Base-by-base conservation (phyloP, 352 stramenopile species). In the Pythium diclinum region DNA sequence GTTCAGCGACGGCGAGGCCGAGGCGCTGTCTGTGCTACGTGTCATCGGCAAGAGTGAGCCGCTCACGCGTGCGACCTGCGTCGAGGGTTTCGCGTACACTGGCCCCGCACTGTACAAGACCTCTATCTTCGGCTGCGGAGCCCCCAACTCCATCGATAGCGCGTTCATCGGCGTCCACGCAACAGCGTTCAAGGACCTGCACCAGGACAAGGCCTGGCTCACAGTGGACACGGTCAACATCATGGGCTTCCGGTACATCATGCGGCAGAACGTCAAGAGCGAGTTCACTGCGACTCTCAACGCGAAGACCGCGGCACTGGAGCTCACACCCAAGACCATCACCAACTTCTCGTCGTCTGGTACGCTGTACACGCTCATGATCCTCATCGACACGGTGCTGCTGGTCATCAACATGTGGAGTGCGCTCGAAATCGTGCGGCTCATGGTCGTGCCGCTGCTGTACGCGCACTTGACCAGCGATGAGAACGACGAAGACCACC, bases 241-340 rank as follows among this genome's bases (percentile, higher is more conserved):
- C 34, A 59, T 85, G 34, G 79, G 70, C 6, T 62, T 79, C 46
- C 64, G 66, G 51, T 86, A 77, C 48, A 62, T 74, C 6, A 71
- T 86, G 23, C 73, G 79, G 10, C 73, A 86, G 38, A 83, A 86
- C 49, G 73, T 66, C 19, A 65, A 71, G 33, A 74, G 61, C 34
- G 56, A 63, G 49, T 77, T 69, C 61, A 42, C 54, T 3, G 46
- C 60, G n/a, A 47, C 61, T 9, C 3, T 56, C 0, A 51, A 58
- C 38, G 23, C 40, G 1, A 33, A 25, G 21, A 58, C 34, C 0
- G 23, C 11, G 9, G 63, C 57, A 16, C 25, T 65, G 19, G 21
- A 42, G 47, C 23, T 65, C 28, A 13, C 38, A 13, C 42, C 32
- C 2, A 62, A 54, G 34, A 71, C 64, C 8, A 56, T 69, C n/a